Base-by-base conservation (phyloP, 768 basidiomycete species). In the Rickenella mellea region DNA sequence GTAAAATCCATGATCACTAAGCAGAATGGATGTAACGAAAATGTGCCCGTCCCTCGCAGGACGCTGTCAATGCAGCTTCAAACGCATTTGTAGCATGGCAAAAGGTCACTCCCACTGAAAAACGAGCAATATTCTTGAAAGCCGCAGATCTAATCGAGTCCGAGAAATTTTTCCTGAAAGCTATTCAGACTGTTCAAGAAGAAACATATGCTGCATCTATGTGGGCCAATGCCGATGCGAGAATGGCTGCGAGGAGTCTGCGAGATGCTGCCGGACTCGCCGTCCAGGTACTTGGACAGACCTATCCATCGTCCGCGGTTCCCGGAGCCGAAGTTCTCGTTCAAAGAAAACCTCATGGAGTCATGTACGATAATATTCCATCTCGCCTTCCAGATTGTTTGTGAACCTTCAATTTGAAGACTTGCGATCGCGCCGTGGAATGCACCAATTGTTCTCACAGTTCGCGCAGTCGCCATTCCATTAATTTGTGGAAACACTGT, bases 371-470 rank as follows among this genome's bases (percentile, higher is more conserved):
- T 45, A 27, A 19, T 9, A 15, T 20, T 28, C 17, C 28, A 25
- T 3, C 7, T 32, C 5, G 9, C 6, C 24, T 22, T 12, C n/a
- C 38, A 17, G 26, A n/a, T 17, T 4, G 26, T 1, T 12, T 4
- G 19, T 14, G 20, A 9, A 10, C 11, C 22, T 32, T 41, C n/a
- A n/a, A 19, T 36, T 20, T 40, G 21, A 46, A 77, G 74, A 17
- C 64, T 74, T 41, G 67, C 69, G 3, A 72, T 77, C 2, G 63
- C 69, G 1, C 74, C 76, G 0, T 78, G 76, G 76, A 78, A 78
- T 48, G 70, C 69, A 2, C 72, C 77, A 0, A 48, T 70, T 6
- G 49, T 54, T 2, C 58, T 80, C 11, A 61, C 70, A 0, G 41
- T 76, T 11, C 58, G 71, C 14, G 69, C 73, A 0, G 54, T 73